These are phyloP conservation scores for Cryptococcus amylolentus DNA, from an alignment of 1,284 basidiomycete species.

Conservation along the genomic window DNA sequence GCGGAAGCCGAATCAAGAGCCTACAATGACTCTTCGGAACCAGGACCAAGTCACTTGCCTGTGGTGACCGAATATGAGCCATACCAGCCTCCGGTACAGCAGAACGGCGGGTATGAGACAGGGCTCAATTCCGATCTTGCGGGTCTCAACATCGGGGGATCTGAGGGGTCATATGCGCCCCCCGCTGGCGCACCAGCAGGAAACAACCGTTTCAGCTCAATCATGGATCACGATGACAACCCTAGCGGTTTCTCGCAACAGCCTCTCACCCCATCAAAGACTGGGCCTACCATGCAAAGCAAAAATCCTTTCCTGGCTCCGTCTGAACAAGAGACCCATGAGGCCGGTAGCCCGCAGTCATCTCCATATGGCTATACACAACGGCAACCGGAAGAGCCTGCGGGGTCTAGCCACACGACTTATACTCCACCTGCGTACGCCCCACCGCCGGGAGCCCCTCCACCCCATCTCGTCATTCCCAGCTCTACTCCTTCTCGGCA, in stretches of 20 bases:
- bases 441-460: conserved; percentile 63
- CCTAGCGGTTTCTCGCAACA: conserved; percentile 3
- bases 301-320: conserved; percentile 56
- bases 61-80: background rate
- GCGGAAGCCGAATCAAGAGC: conserved; percentile 25
- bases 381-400: conserved; percentile 9
- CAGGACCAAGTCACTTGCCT: background rate
- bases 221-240: conserved; percentile 16
- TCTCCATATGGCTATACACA: background rate
- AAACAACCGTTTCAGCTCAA: background rate
- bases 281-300: conserved; percentile 31
- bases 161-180: conserved; percentile 1
- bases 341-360: conserved; percentile 1
- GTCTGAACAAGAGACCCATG: conserved; percentile 60
- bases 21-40: background rate
- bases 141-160: conserved; percentile 8
- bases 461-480: conserved; percentile 17
- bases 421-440: conserved; percentile 14
- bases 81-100: conserved; percentile 2
- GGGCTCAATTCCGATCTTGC: conserved; percentile 8
- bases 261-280: conserved; percentile 20
- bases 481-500: conserved; percentile 2
- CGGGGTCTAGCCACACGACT: conserved; percentile 19
- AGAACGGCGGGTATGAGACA: background rate
- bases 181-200: background rate